Evolutionary conservation across 768 basidiomycete genomes (phyloP).

Genomic region (Xanthoconium purpureum): DNA sequence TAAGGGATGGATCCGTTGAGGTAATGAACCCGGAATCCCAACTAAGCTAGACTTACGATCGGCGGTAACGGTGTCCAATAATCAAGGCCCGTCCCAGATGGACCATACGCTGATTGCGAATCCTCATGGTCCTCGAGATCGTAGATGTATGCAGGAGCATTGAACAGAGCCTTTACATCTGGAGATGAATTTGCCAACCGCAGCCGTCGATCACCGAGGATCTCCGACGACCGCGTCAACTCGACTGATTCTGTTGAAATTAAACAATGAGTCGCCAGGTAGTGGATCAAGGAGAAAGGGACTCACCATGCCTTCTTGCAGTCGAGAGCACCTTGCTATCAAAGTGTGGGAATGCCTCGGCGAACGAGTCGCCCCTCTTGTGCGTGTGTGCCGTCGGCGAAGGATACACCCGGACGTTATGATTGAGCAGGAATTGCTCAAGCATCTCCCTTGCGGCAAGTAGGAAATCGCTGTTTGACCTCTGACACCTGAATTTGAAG

Average conservation of each 20-base stretch:
- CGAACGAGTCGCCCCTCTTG: slow-evolving; percentile 88
- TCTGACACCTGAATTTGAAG: slow-evolving; percentile 94
- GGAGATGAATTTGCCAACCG: slow-evolving; percentile 87
- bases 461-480: slow-evolving; percentile 92
- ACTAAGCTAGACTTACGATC: slow-evolving; percentile 49
- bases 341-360: slow-evolving; percentile 94
- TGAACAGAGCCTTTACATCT: slow-evolving; percentile 94
- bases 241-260: slow-evolving; percentile 65
- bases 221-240: slow-evolving; percentile 58
- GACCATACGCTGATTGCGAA: slow-evolving; percentile 53
- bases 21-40: slow-evolving; percentile 9
- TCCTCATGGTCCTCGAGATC: slow-evolving; percentile 74
- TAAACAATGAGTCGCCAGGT: slow-evolving; percentile 4
- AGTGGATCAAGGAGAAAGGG: not conserved
- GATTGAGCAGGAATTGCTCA: slow-evolving; percentile 83
- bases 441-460: slow-evolving; percentile 87
- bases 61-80: slow-evolving; percentile 78
- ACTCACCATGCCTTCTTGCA: slow-evolving; percentile 61
- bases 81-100: slow-evolving; percentile 51
- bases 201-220: slow-evolving; percentile 69
- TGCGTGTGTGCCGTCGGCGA: slow-evolving; percentile 75
- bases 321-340: slow-evolving; percentile 91
- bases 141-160: slow-evolving; percentile 80
- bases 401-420: slow-evolving; percentile 81
- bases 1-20: slow-evolving; percentile 29